Evolutionary conservation across 75 land plant genomes (phyloP), one percentile per base, ranked within the genome.

Genomic region (Picea glauca): DNA sequence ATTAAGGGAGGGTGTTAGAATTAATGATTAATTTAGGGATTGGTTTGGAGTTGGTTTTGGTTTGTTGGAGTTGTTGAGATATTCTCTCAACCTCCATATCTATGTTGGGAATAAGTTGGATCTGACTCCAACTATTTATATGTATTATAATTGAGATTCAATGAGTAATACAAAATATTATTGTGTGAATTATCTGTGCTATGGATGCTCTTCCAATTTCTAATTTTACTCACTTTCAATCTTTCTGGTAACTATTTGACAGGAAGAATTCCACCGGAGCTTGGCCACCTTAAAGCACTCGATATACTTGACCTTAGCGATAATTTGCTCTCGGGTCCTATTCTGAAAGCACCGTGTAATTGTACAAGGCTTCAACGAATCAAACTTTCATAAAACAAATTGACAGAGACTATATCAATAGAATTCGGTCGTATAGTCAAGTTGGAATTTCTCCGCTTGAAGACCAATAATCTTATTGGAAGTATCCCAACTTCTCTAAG

Each of bases 241-340:
- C 66, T 84, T 18, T 62, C 70, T 14, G 54, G 31, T 62, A 80
- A 84, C 78, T 23, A 63, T 1, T 60, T 84, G 7, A 60, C 80
- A 6, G 85, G 85, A 1, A 57, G 56, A 3, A 76, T 84, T 15
- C 85, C 85, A 63, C 65, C 78, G n/a, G 23, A 78, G 57, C 63
- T 84, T 2, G 80, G 83, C 1, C 40, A 80, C 7, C 21, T 78
- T 13, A 23, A 58, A 40, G 78, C 33, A 13, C 2, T 84, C 0
- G 62, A 58, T 21, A 77, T 77, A 3, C 26, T 84, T 1, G 59
- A 77, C 54, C 62, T 81, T 0, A 40, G 46, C 11, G 1, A 30
- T 2, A 81, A 81, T 46, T 14, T 15, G 3, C 58, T 81, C 0
- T 0, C 0, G n/a, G 83, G 83, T 56, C 6, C 0, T 21, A 58